Evolutionary conservation across 2,329 filamentous ascomycete genomes (phyloP).

Genomic region (Ploettnerulaceae sp.): DNA sequence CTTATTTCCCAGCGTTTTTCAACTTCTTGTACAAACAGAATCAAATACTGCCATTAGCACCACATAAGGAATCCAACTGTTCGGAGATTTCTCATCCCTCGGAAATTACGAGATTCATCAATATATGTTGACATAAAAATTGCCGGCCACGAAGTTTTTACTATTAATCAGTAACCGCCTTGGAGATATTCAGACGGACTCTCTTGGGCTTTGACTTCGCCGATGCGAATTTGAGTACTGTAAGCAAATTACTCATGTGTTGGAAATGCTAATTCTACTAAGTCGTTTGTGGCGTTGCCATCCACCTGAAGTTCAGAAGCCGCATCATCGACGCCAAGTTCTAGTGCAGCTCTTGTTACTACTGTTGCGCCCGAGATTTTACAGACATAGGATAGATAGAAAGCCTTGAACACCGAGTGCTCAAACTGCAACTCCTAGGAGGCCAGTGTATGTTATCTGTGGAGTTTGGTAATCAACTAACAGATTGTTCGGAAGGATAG

Average conservation of each 20-base stretch:
- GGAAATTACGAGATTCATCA: constrained; percentile 27
- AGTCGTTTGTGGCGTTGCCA: constrained; percentile 21
- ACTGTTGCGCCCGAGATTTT: constrained; percentile 6
- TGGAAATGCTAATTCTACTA: constrained; percentile 21
- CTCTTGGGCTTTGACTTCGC: constrained; percentile 34
- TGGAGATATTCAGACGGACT: constrained; percentile 30
- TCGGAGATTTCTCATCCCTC: constrained; percentile 42
- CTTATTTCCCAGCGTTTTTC: constrained; percentile 43
- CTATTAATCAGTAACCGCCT: constrained; percentile 26
- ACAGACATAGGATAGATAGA: no score
- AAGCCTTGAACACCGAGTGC: no score
- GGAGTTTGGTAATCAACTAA: no score
- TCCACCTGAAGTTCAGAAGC: constrained; percentile 9
- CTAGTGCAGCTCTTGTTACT: constrained; percentile 2
- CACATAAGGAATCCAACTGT: constrained; percentile 50
- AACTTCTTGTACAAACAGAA: constrained; percentile 57
- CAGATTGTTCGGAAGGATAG: no score
- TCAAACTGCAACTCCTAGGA: no score
- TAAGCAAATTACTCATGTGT: constrained; percentile 21
- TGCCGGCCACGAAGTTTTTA: constrained; percentile 24
- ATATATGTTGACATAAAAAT: not conserved
- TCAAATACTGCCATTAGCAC: constrained; percentile 45
- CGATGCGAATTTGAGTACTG: constrained; percentile 39
- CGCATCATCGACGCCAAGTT: not conserved
- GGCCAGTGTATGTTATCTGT: no score